Evolutionary conservation across 441 rosid genomes (phyloP).

Genomic region (Erodium texanum): DNA sequence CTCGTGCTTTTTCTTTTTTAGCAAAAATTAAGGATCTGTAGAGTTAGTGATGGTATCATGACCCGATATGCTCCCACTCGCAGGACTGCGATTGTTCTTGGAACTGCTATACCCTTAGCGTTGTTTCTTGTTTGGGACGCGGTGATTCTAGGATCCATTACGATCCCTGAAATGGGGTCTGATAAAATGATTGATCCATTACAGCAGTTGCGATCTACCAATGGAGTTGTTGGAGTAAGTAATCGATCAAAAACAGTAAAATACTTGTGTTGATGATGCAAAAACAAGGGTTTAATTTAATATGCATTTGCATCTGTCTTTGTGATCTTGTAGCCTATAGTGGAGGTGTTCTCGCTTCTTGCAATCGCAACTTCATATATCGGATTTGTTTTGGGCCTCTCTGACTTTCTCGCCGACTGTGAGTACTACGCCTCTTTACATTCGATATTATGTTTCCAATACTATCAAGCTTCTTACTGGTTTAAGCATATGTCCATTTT

Average conservation of each 20-base stretch:
- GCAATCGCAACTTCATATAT: slow-evolving; percentile 89
- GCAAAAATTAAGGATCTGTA: neutral
- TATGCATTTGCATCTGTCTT: slow-evolving; percentile 12
- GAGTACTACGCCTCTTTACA: slow-evolving; percentile 26
- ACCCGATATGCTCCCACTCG: too few relatives aligned
- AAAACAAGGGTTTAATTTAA: neutral
- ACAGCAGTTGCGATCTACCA: slow-evolving; percentile 59
- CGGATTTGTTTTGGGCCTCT: slow-evolving; percentile 79
- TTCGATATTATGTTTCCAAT: neutral
- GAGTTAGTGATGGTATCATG: neutral
- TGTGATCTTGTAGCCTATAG: slow-evolving; percentile 53
- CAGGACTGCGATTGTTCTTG: slow-evolving; percentile 78
- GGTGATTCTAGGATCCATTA: slow-evolving; percentile 72
- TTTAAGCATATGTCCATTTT: slow-evolving; percentile 16
- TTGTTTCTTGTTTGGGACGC: slow-evolving; percentile 88
- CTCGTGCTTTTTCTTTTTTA: slow-evolving; percentile 4
- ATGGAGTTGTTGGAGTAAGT: slow-evolving; percentile 67
- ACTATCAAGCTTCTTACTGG: neutral
- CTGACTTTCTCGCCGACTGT: slow-evolving; percentile 89
- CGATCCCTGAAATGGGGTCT: slow-evolving; percentile 30
- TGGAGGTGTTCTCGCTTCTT: slow-evolving; percentile 72
- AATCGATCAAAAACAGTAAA: neutral
- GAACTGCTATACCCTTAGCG: slow-evolving; percentile 81
- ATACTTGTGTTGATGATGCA: neutral
- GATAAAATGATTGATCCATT: slow-evolving; percentile 60